Percentiles rank a stretch among this genome's conserved stretches.
Evolutionary conservation across 2,329 filamentous ascomycete species (phyloP).

Genomic region (Aureobasidium sp.): DNA sequence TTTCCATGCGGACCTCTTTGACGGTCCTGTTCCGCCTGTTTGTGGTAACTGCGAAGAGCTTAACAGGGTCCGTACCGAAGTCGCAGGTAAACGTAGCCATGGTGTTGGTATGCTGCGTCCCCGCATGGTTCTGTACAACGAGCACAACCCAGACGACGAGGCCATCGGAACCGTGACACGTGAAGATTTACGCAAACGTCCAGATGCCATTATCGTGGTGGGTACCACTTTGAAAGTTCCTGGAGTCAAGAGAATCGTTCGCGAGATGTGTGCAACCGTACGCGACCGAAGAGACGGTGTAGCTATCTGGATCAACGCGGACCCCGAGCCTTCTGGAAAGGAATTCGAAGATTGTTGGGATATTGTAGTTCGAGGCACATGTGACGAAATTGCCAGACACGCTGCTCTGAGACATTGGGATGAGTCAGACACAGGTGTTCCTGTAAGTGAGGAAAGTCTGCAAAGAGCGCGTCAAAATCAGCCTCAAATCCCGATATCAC

Average conservation of each 20-base stretch:
- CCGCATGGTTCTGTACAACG: slow-evolving; percentile 94
- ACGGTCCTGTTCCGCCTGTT: slow-evolving; percentile 73
- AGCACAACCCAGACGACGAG: slow-evolving; percentile 92
- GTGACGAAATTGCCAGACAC: slow-evolving; percentile 76
- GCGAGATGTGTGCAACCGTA: slow-evolving; percentile 85
- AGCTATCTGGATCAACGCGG: slow-evolving; percentile 90
- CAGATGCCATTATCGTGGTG: slow-evolving; percentile 89
- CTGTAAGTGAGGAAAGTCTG: slow-evolving; percentile 41
- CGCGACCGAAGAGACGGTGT: slow-evolving; percentile 67
- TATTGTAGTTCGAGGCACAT: slow-evolving; percentile 76
- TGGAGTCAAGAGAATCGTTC: slow-evolving; percentile 80
- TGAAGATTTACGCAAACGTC: slow-evolving; percentile 75
- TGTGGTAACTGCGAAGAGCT: slow-evolving; percentile 68
- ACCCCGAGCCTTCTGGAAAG: slow-evolving; percentile 70
- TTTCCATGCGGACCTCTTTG: slow-evolving; percentile 73
- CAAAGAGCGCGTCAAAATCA: slow-evolving; percentile 33
- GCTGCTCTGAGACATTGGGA: slow-evolving; percentile 57
- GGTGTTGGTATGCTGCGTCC: slow-evolving; percentile 85
- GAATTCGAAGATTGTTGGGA: slow-evolving; percentile 94
- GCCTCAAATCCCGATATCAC: slow-evolving; percentile 30
- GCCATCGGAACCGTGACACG: slow-evolving; percentile 88
- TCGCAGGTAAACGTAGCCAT: slow-evolving; percentile 82
- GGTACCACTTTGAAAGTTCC: slow-evolving; percentile 94
- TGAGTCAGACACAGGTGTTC: slow-evolving; percentile 40
- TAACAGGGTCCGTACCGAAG: slow-evolving; percentile 67